A percentile compares a stretch with the other conserved stretches of the same genome.
phyloP scores from a whole-genome alignment of 2,329 filamentous ascomycete species.

The Sarocladium brachiariae region DNA sequence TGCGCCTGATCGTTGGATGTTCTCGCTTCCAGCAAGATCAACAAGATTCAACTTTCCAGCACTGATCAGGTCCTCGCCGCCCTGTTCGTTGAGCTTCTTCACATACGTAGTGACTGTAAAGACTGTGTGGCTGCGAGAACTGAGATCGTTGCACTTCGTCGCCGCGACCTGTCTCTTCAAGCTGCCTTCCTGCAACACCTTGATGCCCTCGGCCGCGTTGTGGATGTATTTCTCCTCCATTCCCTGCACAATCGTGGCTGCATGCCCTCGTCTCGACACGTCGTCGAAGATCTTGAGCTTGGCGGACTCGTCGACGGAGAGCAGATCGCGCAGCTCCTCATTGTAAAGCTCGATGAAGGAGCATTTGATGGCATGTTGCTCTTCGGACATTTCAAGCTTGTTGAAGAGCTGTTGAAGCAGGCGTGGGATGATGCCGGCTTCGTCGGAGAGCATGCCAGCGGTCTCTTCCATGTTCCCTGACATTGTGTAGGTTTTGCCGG shows the following conservation, averaged over 20 bases:
- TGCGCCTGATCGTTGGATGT: conserved; percentile 92
- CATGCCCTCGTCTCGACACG: conserved; percentile 75
- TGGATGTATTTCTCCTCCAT: conserved; percentile 97
- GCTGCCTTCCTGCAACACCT: conserved; percentile 81
- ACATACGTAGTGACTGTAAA: conserved; percentile 93
- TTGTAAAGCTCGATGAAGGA: conserved; percentile 99
- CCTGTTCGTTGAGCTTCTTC: conserved; percentile 72
- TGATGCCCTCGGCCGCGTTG: conserved; percentile 76
- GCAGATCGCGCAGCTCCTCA: conserved; percentile 86
- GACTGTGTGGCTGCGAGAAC: conserved; percentile 92
- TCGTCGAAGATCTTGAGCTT: conserved; percentile 98
- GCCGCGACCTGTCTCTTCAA: conserved; percentile 95
- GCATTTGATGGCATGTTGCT: conserved; percentile 87
- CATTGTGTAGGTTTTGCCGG: conserved; percentile 99
- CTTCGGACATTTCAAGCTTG: conserved; percentile 70
- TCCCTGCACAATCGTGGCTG: conserved; percentile 83
- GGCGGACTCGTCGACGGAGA: conserved; percentile 70
- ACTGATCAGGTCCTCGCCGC: conserved; percentile 83
- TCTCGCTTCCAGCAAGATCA: conserved; percentile 94
- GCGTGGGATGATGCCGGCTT: conserved; percentile 90
- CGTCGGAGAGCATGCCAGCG: conserved; percentile 78
- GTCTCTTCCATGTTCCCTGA: conserved; percentile 93
- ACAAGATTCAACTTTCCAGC: conserved; percentile 94
- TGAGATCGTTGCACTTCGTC: conserved; percentile 99
- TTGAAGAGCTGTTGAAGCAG: conserved; percentile 81